Conservation (phyloP, 495 filamentous ascomycete species). For the Copromyces sp. region DNA sequence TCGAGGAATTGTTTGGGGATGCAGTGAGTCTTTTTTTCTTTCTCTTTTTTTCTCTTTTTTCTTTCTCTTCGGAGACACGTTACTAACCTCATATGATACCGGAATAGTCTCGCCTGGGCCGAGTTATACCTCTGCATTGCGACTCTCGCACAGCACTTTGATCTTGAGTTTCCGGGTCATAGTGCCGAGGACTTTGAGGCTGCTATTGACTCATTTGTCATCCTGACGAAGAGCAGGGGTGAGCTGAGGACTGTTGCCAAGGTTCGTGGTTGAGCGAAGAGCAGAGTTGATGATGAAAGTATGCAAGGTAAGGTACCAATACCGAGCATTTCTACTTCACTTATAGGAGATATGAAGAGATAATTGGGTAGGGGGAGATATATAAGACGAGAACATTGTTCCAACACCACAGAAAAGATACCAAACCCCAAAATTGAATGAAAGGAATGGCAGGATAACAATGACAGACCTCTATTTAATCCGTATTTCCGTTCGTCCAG, state of each 20-base stretch:
- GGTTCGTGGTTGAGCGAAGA: not conserved
- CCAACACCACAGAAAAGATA: too few relatives aligned
- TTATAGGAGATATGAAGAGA: too few relatives aligned
- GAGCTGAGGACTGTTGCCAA: not conserved
- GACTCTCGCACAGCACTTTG: slow-evolving; percentile 9
- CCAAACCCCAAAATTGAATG: too few relatives aligned
- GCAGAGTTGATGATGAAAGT: too few relatives aligned
- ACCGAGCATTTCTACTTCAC: too few relatives aligned
- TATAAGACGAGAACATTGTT: too few relatives aligned
- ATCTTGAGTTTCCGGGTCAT: slow-evolving; percentile 15
- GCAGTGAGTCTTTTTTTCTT: slow-evolving; percentile 14
- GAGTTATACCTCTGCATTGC: slow-evolving; percentile 19
- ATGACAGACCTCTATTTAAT: not conserved
- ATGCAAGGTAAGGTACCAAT: too few relatives aligned
- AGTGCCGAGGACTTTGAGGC: slow-evolving; percentile 13
- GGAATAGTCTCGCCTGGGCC: slow-evolving; percentile 18
- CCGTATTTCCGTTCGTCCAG: not conserved
- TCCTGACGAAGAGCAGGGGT: slow-evolving; percentile 12
- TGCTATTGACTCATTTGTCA: slow-evolving; percentile 19
- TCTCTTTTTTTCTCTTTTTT: not conserved
- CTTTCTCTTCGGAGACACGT: not conserved
- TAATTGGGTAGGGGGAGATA: too few relatives aligned
- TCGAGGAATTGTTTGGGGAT: slow-evolving; percentile 21
- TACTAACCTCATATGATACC: not conserved
- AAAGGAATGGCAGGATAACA: not conserved